Evolutionary conservation across 2,329 filamentous ascomycete species (phyloP), one percentile per base, ranked within the genome.

Genomic region (Arthrobotrys sinensis): DNA sequence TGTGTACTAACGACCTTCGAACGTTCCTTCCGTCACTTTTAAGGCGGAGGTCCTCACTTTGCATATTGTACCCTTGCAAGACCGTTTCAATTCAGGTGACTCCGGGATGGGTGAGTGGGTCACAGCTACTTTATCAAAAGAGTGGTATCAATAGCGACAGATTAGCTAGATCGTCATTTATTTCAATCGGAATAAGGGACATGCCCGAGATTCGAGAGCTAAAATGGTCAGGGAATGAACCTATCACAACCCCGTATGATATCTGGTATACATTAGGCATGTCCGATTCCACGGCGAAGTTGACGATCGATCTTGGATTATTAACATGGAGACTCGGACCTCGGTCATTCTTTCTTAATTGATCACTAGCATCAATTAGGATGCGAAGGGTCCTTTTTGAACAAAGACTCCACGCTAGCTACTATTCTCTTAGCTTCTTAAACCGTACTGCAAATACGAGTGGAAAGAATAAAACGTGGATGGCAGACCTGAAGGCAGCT

Each of bases 71-170:
- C 52, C 66, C 53, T 28, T 46, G 53, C 38, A 28, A 34, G 32
- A 43, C 66, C 57, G 68, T 55, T 72, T 57, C 11, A n/a, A 50
- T 46, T 65, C 57, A 72, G 62, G 68, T 72, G 68, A 72, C 38
- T 19, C 16, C 5, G 21, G 40, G 7, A 48, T 43, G 57, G 36
- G n/a, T 64, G 40, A 40, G 55, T 43, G 19, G 55, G 55, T 28
- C 60, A 36, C n/a, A 21, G 28, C 8, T 19, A 60, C 19, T n/a
- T 60, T 60, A 16, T 45, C 14, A 45, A 16, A 45, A 45, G n/a
- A 45, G n/a, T 28, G 24, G 24, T 21, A 57, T 53, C 52, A 7
- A 38, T 38, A 34, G 32, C 10, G 52, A n/a, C 34, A 16, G 52
- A 38, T 53, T 34, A 34, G 19, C 45, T 48, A 7, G 12, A 8